A percentile compares a stretch with the other conserved stretches of the same genome.
These are phyloP conservation scores for Paxillus ammoniavirescens DNA, from an alignment of 768 basidiomycete species.

Conservation along the genomic window DNA sequence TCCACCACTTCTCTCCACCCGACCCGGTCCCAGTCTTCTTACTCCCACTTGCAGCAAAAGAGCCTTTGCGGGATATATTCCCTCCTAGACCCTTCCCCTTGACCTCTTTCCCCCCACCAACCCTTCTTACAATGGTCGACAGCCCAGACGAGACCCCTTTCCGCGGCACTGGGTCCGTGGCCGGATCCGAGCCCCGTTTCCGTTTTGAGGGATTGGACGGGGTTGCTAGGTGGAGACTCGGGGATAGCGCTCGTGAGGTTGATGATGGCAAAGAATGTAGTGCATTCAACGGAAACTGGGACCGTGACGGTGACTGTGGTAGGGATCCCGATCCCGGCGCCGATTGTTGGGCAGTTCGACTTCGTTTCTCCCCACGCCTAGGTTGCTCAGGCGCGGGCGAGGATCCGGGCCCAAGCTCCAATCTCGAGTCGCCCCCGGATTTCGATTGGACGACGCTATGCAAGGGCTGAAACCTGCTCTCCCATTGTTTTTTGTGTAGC, in stretches of 20 bases:
- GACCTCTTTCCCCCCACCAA: slow-evolving; percentile 8
- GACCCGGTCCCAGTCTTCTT: background rate
- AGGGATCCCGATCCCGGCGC: background rate
- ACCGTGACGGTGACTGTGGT: background rate
- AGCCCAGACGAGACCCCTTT: slow-evolving; percentile 67
- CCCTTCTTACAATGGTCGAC: slow-evolving; percentile 45
- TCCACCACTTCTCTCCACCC: slow-evolving; percentile 43
- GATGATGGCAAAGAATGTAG: too few relatives aligned
- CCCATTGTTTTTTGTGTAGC: slow-evolving; percentile 81
- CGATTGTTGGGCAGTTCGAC: slow-evolving; percentile 1
- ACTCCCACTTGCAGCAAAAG: background rate
- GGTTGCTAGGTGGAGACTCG: background rate
- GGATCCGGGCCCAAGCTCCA: background rate
- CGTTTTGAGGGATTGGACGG: background rate
- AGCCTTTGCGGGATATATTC: slow-evolving; percentile 12
- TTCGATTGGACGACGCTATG: background rate
- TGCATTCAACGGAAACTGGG: background rate
- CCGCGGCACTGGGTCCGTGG: slow-evolving; percentile 14
- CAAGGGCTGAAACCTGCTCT: slow-evolving; percentile 40
- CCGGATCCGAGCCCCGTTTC: background rate
- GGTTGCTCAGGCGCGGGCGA: background rate
- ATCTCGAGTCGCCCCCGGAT: background rate
- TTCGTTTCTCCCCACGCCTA: slow-evolving; percentile 12
- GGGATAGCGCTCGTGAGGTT: background rate
- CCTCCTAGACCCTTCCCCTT: slow-evolving; percentile 2